These are phyloP conservation scores for Fistulinella prunicolor DNA, from an alignment of 768 basidiomycete genomes.

Conservation along the genomic window DNA sequence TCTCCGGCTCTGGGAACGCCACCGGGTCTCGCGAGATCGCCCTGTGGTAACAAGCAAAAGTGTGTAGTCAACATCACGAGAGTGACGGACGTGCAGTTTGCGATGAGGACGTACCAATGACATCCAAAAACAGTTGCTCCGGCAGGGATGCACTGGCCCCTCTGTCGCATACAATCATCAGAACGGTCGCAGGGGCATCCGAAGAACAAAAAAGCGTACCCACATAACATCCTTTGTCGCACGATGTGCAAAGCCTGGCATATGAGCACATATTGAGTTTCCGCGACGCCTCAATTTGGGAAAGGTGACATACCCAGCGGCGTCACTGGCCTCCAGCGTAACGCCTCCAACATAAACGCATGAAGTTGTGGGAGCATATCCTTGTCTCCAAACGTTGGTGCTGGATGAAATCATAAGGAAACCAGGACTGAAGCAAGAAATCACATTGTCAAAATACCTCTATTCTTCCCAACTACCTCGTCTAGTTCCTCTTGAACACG, in stretches of 20 bases:
- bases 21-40: conserved; percentile 11
- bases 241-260: conserved; percentile 52
- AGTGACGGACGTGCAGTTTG: not conserved
- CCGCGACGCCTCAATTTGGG: not conserved
- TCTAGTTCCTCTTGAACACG: conserved; percentile 52
- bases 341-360: conserved; percentile 35
- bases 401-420: conserved; percentile 13
- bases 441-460: conserved; percentile 4
- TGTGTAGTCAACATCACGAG: not conserved
- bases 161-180: not conserved
- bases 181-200: not conserved
- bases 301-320: conserved; percentile 25
- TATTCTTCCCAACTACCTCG: conserved; percentile 40
- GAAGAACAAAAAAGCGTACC: conserved; percentile 30
- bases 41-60: not conserved
- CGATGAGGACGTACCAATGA: conserved; percentile 7
- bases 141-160: conserved; percentile 9
- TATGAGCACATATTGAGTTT: too few species aligned
- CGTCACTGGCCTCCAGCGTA: conserved; percentile 34
- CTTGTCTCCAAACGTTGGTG: conserved; percentile 35
- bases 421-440: not conserved
- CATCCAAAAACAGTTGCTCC: conserved; percentile 13
- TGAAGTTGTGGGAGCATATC: conserved; percentile 31
- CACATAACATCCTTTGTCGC: conserved; percentile 61
- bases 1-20: conserved; percentile 14